Conservation (phyloP, 1,284 basidiomycete species). For the Apiotrichum laibachii region DNA sequence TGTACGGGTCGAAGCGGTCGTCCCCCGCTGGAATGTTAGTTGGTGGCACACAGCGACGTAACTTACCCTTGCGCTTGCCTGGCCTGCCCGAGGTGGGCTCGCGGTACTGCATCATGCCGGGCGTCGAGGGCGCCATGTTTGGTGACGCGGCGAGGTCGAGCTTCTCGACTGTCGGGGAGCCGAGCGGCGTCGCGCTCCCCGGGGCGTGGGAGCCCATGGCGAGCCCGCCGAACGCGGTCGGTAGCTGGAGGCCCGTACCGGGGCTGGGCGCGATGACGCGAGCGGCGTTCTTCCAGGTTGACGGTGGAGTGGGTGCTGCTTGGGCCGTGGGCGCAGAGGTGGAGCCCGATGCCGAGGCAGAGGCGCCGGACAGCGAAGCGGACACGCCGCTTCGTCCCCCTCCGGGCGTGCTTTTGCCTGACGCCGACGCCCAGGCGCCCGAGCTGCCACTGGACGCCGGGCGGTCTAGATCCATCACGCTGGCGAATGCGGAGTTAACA, state of each 20-base stretch:
- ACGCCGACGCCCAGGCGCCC: conserved; percentile 10
- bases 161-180: conserved; percentile 42
- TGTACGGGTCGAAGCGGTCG: conserved; percentile 50
- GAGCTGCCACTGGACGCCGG: conserved; percentile 20
- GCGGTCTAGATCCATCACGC: conserved; percentile 48
- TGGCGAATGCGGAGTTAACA: conserved; percentile 46
- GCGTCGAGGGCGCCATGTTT: conserved; percentile 13
- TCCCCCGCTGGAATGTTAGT: conserved; percentile 29
- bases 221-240: conserved; percentile 40
- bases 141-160: conserved; percentile 28
- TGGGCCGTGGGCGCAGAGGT: neutral
- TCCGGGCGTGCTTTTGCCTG: conserved; percentile 20
- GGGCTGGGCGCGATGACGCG: conserved; percentile 20
- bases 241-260: conserved; percentile 34
- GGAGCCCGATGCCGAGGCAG: neutral
- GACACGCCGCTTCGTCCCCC: neutral
- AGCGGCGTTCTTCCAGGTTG: neutral
- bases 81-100: conserved; percentile 40
- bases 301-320: neutral
- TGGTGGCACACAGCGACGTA: neutral
- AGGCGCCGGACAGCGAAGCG: neutral
- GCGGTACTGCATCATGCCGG: conserved; percentile 47
- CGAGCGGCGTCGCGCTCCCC: conserved; percentile 36
- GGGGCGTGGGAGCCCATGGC: conserved; percentile 30
- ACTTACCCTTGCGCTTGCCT: conserved; percentile 46